phyloP scores from a whole-genome alignment of 108 stramenopile genomes.

The Stephanodiscus triporus region DNA sequence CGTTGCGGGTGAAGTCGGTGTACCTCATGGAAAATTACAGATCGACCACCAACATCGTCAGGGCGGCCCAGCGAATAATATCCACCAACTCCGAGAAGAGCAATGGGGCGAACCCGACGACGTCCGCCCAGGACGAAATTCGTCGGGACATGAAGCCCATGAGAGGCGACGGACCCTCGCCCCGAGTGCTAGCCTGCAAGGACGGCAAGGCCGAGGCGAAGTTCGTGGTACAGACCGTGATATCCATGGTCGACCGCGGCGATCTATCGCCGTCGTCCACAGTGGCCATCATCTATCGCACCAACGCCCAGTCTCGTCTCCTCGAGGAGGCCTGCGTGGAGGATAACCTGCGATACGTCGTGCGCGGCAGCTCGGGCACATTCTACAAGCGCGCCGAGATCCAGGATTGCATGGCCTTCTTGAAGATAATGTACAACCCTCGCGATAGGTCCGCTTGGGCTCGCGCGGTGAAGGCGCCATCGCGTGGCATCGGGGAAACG shows the following conservation, averaged over 20 bases:
- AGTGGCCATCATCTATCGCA: slow-evolving; percentile 87
- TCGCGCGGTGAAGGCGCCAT: slow-evolving; percentile 75
- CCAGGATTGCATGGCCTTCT: slow-evolving; percentile 78
- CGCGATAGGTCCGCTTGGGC: slow-evolving; percentile 71
- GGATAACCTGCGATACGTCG: slow-evolving; percentile 72
- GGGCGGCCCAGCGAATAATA: slow-evolving; percentile 81
- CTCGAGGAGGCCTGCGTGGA: slow-evolving; percentile 90
- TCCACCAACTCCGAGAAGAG: slow-evolving; percentile 33
- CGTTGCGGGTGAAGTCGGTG: slow-evolving; percentile 57
- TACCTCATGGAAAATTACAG: slow-evolving; percentile 86
- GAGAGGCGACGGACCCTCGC: slow-evolving; percentile 71
- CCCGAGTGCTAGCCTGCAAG: slow-evolving; percentile 69
- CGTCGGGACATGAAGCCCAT: slow-evolving; percentile 79
- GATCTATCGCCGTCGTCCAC: slow-evolving; percentile 46
- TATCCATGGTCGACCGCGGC: slow-evolving; percentile 56
- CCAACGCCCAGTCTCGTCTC: slow-evolving; percentile 89
- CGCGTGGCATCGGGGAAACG: slow-evolving; percentile 70
- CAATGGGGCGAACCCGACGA: neutral
- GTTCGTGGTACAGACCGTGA: slow-evolving; percentile 71
- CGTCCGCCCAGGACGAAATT: slow-evolving; percentile 44
- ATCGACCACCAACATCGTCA: slow-evolving; percentile 82
- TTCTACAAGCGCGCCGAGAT: slow-evolving; percentile 84
- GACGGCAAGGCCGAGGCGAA: slow-evolving; percentile 74
- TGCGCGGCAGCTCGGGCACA: slow-evolving; percentile 70
- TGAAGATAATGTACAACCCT: slow-evolving; percentile 73